phyloP scores from a whole-genome alignment of 2,329 filamentous ascomycete species.

The Polychaeton citri region DNA sequence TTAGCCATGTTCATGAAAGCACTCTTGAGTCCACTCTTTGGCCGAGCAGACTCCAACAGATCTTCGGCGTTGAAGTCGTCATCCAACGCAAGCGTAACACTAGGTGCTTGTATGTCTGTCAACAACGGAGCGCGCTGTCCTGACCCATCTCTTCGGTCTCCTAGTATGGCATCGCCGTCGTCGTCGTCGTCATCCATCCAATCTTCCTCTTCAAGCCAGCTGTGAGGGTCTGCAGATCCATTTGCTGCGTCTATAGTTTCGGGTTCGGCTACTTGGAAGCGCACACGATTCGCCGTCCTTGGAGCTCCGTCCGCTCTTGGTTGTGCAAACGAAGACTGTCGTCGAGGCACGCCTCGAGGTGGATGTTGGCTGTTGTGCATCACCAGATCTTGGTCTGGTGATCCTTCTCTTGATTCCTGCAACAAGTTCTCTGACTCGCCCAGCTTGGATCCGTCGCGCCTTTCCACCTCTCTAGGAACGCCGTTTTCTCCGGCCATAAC shows the following conservation, averaged over 20 bases:
- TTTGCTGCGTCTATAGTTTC: slow-evolving; percentile 11
- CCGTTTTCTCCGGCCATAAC: slow-evolving; percentile 22
- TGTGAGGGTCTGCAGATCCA: slow-evolving; percentile 11
- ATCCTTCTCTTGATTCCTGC: slow-evolving; percentile 11
- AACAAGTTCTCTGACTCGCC: slow-evolving; percentile 18
- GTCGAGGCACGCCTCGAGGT: slow-evolving; percentile 6
- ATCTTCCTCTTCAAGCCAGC: slow-evolving; percentile 48
- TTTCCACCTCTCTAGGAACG: slow-evolving; percentile 12
- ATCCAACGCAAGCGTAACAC: slow-evolving; percentile 52
- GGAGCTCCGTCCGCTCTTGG: slow-evolving; percentile 38
- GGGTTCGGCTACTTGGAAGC: slow-evolving; percentile 46
- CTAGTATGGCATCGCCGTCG: slow-evolving; percentile 11
- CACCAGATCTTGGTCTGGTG: slow-evolving; percentile 13
- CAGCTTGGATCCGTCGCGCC: slow-evolving; percentile 7
- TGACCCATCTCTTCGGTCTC: slow-evolving; percentile 22
- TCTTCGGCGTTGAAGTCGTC: slow-evolving; percentile 43
- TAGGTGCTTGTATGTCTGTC: slow-evolving; percentile 72
- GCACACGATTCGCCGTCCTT: slow-evolving; percentile 57
- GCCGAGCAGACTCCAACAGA: slow-evolving; percentile 49
- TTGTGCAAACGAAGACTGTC: slow-evolving; percentile 33
- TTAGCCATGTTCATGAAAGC: slow-evolving; percentile 99
- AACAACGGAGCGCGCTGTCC: slow-evolving; percentile 55
- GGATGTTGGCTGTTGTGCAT: slow-evolving; percentile 5
- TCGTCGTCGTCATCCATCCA: slow-evolving; percentile 35
- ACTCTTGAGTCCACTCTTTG: slow-evolving; percentile 71